Percentiles rank a stretch among this genome's conserved stretches.
Conservation (phyloP, 2,329 filamentous ascomycete genomes). For the Thielaviopsis populi region DNA sequence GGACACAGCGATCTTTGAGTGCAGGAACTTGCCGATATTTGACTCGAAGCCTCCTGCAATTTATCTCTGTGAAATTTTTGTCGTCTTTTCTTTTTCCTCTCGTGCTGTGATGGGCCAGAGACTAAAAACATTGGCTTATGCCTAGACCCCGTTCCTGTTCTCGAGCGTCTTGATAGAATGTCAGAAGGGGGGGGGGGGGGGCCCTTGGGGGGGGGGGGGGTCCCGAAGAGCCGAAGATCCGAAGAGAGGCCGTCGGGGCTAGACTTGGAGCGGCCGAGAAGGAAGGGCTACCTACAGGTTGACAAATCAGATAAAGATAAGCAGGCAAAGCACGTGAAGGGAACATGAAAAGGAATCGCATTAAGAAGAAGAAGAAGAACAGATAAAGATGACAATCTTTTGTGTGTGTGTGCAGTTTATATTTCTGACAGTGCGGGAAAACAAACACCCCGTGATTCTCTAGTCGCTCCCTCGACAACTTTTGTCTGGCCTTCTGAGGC, state of each 20-base stretch:
- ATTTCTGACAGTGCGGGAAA: background rate
- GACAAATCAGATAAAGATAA: too few species aligned
- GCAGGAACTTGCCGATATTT: constrained; percentile 15
- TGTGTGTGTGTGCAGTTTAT: background rate
- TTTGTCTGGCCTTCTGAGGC: background rate
- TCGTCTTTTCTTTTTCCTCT: too few species aligned
- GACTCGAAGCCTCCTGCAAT: constrained; percentile 15
- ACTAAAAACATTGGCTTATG: background rate
- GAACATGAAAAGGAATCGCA: background rate
- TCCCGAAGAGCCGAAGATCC: too few species aligned
- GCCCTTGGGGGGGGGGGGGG: too few species aligned
- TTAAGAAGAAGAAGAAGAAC: background rate
- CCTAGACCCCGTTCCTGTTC: background rate
- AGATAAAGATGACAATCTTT: background rate
- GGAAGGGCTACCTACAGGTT: too few species aligned
- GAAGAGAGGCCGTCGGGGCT: background rate
- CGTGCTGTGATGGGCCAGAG: background rate
- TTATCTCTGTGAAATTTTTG: constrained; percentile 16
- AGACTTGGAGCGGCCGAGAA: too few species aligned
- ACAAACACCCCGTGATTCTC: background rate
- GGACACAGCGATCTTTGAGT: constrained; percentile 17
- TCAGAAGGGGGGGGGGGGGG: too few species aligned
- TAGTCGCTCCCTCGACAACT: background rate
- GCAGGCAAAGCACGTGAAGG: background rate
- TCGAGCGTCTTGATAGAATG: background rate